Conservation (phyloP, 1,284 basidiomycete species). For the Cutaneotrichosporon dermatis region DNA sequence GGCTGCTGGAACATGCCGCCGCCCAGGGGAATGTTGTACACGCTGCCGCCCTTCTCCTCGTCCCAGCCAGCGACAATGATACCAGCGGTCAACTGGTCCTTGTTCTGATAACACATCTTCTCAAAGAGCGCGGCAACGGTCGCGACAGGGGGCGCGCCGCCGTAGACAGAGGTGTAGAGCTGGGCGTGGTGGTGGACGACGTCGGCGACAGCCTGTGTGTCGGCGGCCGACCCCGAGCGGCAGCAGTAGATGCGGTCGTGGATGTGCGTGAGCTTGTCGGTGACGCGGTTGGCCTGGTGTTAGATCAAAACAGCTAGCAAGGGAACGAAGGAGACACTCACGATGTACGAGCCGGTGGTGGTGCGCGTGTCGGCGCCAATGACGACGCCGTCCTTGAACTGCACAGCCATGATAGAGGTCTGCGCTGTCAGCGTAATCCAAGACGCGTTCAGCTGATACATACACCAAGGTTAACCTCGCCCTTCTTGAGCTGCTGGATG, state of each 20-base stretch:
- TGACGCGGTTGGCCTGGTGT: constrained; percentile 81
- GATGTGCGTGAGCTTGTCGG: constrained; percentile 94
- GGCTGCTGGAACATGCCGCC: constrained; percentile 91
- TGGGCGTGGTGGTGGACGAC: constrained; percentile 83
- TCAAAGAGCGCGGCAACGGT: constrained; percentile 82
- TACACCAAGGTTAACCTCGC: constrained; percentile 92
- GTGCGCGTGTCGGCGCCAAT: constrained; percentile 96
- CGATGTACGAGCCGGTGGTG: constrained; percentile 94
- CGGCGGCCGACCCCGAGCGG: constrained; percentile 94
- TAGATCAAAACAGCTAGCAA: not conserved
- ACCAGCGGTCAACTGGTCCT: constrained; percentile 80
- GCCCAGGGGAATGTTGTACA: constrained; percentile 93
- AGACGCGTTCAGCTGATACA: constrained; percentile 39
- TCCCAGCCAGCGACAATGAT: constrained; percentile 99
- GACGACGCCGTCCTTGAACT: constrained; percentile 90
- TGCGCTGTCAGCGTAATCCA: constrained; percentile 38
- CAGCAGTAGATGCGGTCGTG: constrained; percentile 99
- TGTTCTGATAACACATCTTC: constrained; percentile 89
- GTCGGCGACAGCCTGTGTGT: constrained; percentile 96
- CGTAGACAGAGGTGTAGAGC: constrained; percentile 63
- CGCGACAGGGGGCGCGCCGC: constrained; percentile 69
- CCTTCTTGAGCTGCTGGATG: constrained; percentile 65
- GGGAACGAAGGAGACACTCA: constrained; percentile 36
- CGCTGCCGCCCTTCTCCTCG: constrained; percentile 82
- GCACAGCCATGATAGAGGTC: constrained; percentile 99